These are phyloP conservation scores for Trypanosoma congolense DNA, from an alignment of 208 protist species.

Conservation along the genomic window DNA sequence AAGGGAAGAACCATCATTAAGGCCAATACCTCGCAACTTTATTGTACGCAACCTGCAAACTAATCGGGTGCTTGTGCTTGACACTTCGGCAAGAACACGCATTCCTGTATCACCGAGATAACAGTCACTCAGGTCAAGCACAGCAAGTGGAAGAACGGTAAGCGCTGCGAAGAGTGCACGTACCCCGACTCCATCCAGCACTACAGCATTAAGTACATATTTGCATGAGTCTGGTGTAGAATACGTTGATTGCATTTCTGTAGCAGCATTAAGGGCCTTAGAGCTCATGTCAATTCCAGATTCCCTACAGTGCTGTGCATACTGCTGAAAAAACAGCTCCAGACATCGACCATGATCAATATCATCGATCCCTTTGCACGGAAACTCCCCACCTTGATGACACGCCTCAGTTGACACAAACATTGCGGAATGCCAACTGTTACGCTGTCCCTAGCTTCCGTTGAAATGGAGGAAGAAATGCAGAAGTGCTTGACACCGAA, in stretches of 20 bases:
- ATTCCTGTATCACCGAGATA: constrained; percentile 22
- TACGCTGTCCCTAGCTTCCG: no score
- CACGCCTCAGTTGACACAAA: no score
- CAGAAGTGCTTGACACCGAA: no score
- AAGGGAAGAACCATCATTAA: constrained; percentile 32
- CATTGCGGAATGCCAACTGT: no score
- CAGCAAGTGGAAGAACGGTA: constrained; percentile 8
- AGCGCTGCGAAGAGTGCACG: constrained; percentile 9
- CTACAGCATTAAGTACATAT: constrained; percentile 11
- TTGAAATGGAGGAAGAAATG: no score
- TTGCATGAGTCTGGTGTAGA: background rate
- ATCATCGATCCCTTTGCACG: background rate
- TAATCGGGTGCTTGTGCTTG: constrained; percentile 14
- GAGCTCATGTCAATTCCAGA: constrained; percentile 16
- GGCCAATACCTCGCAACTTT: constrained; percentile 21
- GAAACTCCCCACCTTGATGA: no score
- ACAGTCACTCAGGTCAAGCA: constrained; percentile 16
- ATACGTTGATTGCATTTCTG: constrained; percentile 7
- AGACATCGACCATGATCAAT: background rate
- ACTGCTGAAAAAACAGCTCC: constrained; percentile 12
- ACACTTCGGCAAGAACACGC: constrained; percentile 3
- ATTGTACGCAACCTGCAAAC: constrained; percentile 6
- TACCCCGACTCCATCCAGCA: constrained; percentile 7
- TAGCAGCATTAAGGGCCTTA: constrained; percentile 13
- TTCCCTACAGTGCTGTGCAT: constrained; percentile 15